These are phyloP conservation scores for Hypericum perforatum DNA, from an alignment of 345 rosid species.

Conservation along the genomic window DNA sequence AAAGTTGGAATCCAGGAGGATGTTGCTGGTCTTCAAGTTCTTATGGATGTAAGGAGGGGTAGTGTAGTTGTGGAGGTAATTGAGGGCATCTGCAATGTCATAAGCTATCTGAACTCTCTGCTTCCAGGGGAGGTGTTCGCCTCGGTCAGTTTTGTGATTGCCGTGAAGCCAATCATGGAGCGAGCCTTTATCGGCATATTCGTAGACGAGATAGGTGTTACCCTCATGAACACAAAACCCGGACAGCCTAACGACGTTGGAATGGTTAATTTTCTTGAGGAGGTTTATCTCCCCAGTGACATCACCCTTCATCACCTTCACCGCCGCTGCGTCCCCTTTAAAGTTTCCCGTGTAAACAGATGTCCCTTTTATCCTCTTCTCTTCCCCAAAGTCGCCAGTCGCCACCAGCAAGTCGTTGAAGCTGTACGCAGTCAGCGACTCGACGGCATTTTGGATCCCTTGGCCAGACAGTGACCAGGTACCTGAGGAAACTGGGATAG, in stretches of 20 bases:
- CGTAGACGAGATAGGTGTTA: constrained; percentile 70
- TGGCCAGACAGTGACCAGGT: constrained; percentile 34
- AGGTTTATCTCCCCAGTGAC: constrained; percentile 71
- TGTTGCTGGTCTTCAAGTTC: constrained; percentile 70
- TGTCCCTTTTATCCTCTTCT: constrained; percentile 42
- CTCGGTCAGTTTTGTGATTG: constrained; percentile 11
- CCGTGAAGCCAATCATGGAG: constrained; percentile 55
- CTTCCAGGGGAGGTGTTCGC: constrained; percentile 50
- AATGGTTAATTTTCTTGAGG: constrained; percentile 65
- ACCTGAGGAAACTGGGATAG: constrained; percentile 16
- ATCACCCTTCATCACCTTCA: constrained; percentile 76
- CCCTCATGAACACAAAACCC: constrained; percentile 76
- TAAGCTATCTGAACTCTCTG: constrained; percentile 70
- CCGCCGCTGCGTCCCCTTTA: constrained; percentile 64
- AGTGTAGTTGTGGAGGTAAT: constrained; percentile 65
- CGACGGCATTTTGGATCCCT: constrained; percentile 45
- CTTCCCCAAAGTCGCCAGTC: constrained; percentile 47
- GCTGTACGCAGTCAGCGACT: constrained; percentile 52
- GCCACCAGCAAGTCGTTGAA: constrained; percentile 50
- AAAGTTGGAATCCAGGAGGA: constrained; percentile 60
- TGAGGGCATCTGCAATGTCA: constrained; percentile 66
- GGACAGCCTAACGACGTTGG: constrained; percentile 70
- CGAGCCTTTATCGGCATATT: constrained; percentile 62
- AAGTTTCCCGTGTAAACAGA: constrained; percentile 56
- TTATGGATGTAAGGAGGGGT: constrained; percentile 77